phyloP scores from a whole-genome alignment of 345 rosid genomes.

The Melaleuca alternifolia region DNA sequence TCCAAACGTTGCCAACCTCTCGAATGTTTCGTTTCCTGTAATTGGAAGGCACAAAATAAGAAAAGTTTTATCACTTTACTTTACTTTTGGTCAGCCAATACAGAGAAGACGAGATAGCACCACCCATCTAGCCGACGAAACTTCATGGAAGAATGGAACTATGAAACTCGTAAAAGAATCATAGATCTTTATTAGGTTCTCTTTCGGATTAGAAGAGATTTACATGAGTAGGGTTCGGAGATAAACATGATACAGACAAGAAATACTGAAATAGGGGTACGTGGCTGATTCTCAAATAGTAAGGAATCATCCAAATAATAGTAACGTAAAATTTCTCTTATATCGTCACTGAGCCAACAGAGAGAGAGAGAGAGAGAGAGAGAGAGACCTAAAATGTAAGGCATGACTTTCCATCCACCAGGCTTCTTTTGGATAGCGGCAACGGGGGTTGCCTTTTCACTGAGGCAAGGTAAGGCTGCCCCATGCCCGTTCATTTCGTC shows the following conservation, averaged over 20 bases:
- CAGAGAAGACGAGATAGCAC: neutral
- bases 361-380: neutral
- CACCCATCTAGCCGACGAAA: neutral
- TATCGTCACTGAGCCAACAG: neutral
- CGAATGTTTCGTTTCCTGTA: slow-evolving; percentile 44
- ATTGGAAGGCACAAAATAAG: neutral
- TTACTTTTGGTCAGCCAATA: neutral
- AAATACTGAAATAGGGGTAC: neutral
- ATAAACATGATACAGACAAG: neutral
- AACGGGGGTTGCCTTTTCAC: neutral
- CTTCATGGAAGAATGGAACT: neutral
- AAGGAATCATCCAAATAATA: neutral
- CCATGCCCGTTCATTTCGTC: neutral
- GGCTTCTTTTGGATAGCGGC: slow-evolving; percentile 23
- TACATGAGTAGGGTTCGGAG: neutral
- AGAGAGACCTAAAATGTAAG: slow-evolving; percentile 50
- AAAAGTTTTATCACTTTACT: neutral
- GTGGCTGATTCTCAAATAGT: neutral
- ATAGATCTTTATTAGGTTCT: neutral
- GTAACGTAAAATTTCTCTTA: neutral
- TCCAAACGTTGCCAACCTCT: slow-evolving; percentile 34
- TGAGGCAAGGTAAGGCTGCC: neutral
- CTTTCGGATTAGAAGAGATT: neutral
- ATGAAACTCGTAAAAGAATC: neutral
- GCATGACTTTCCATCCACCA: slow-evolving; percentile 84